Evolutionary conservation across 495 filamentous ascomycete genomes (phyloP).

Genomic region (Astrocystis sublimbata): DNA sequence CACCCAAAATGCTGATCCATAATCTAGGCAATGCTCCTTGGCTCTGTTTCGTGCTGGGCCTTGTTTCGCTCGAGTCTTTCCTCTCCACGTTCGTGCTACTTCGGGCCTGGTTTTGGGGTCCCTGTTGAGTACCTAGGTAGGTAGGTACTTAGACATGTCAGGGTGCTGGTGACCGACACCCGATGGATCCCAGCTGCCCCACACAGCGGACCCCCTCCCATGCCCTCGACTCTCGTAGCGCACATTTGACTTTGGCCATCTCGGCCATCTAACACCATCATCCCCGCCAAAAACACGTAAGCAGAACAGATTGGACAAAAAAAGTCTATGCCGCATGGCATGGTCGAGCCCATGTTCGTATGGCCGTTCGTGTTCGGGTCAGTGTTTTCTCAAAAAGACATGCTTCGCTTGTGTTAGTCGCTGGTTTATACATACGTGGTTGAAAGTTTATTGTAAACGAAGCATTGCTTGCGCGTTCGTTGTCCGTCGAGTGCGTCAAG

Average conservation of each 20-base stretch:
- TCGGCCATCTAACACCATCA: background rate
- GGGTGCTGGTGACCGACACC: slow-evolving; percentile 2
- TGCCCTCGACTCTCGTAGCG: no score
- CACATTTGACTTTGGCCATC: background rate
- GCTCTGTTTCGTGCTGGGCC: background rate
- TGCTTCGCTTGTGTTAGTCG: slow-evolving; percentile 3
- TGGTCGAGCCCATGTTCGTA: background rate
- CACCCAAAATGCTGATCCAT: slow-evolving; percentile 3
- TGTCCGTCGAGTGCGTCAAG: no score
- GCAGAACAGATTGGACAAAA: slow-evolving; percentile 17
- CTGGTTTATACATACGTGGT: background rate
- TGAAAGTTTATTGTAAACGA: background rate
- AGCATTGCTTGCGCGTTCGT: background rate
- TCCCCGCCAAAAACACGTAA: slow-evolving; percentile 19
- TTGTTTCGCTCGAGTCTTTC: background rate
- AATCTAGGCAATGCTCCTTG: background rate
- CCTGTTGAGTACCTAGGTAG: slow-evolving; percentile 8
- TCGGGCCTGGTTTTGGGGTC: no score
- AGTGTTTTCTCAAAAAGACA: background rate
- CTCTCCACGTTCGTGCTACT: background rate
- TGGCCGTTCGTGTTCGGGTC: slow-evolving; percentile 5
- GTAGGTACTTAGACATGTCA: no score
- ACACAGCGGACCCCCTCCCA: slow-evolving; percentile 4
- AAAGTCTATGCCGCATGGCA: background rate
- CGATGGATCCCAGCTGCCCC: slow-evolving; percentile 12